Percentiles rank a stretch among this genome's conserved stretches.
Conservation (phyloP, 169 alveolate species). For the Plasmodium fragile region DNA sequence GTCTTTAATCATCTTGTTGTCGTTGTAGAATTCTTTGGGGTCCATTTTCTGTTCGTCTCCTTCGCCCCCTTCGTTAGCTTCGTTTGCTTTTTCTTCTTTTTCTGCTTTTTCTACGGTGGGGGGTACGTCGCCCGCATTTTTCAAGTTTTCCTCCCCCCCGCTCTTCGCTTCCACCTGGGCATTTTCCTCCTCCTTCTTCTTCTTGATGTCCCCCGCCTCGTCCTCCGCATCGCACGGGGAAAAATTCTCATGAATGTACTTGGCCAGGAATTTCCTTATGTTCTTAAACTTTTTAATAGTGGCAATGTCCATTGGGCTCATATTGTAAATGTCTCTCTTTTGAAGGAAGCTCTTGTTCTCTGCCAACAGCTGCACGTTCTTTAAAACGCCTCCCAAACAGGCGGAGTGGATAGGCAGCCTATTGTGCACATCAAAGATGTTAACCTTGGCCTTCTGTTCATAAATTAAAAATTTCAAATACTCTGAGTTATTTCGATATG, state of each 20-base stretch:
- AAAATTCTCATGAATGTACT: conserved; percentile 32
- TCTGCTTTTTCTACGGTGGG: not conserved
- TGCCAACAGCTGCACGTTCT: conserved; percentile 84
- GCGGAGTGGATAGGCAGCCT: conserved; percentile 92
- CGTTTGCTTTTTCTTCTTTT: conserved; percentile 37
- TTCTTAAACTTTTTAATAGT: conserved; percentile 76
- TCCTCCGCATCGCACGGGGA: conserved; percentile 9
- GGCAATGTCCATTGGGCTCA: conserved; percentile 88
- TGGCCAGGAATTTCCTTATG: conserved; percentile 44
- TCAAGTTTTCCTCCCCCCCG: not conserved
- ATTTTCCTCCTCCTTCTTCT: not conserved
- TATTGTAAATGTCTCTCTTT: conserved; percentile 84
- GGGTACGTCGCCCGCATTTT: not conserved
- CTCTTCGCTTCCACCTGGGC: not conserved
- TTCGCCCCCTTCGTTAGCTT: too few species aligned
- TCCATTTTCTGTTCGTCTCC: conserved; percentile 52
- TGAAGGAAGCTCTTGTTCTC: conserved; percentile 83
- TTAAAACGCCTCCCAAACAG: conserved; percentile 90
- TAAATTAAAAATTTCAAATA: conserved; percentile 83
- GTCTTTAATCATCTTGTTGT: conserved; percentile 78
- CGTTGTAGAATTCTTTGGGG: conserved; percentile 72
- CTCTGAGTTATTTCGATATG: conserved; percentile 83
- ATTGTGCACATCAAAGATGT: conserved; percentile 88
- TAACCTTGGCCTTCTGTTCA: conserved; percentile 85
- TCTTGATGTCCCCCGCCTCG: too few species aligned